Percentiles rank a stretch among this genome's conserved stretches.
Evolutionary conservation across 352 stramenopile species (phyloP).

Genomic region (Phytopythium sindhum): DNA sequence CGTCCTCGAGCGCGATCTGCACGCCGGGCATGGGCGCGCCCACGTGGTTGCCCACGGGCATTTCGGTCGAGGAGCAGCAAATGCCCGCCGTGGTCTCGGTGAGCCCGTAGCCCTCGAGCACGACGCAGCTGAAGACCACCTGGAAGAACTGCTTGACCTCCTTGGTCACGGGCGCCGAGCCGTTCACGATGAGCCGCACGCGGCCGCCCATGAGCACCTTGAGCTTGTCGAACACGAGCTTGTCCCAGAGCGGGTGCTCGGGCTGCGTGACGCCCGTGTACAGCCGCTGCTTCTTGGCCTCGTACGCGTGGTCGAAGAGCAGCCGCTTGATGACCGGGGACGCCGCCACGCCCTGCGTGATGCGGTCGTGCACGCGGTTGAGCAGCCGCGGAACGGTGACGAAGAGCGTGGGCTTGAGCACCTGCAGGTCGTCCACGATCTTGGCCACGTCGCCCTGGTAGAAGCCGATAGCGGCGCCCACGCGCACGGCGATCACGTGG

Average conservation of each 20-base stretch:
- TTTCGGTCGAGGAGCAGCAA: conserved; percentile 55
- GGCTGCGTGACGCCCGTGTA: conserved; percentile 39
- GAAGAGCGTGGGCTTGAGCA: conserved; percentile 91
- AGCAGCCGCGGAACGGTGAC: conserved; percentile 93
- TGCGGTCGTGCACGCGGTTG: conserved; percentile 97
- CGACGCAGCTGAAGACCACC: conserved; percentile 89
- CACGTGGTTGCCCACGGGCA: conserved; percentile 87
- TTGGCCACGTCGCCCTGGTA: conserved; percentile 87
- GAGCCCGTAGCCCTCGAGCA: conserved; percentile 95
- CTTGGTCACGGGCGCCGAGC: conserved; percentile 89
- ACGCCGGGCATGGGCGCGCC: conserved; percentile 81
- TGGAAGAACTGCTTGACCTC: conserved; percentile 97
- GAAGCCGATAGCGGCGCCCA: conserved; percentile 68
- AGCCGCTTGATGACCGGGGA: conserved; percentile 60
- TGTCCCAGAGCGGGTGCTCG: conserved; percentile 88
- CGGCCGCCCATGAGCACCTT: conserved; percentile 89
- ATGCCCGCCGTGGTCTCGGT: conserved; percentile 92
- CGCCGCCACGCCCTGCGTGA: conserved; percentile 68
- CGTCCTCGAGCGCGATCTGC: conserved; percentile 93
- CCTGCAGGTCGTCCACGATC: conserved; percentile 93
- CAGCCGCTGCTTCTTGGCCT: conserved; percentile 50
- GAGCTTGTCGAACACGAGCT: conserved; percentile 95
- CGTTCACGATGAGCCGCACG: conserved; percentile 89
- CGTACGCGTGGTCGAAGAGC: conserved; percentile 65
- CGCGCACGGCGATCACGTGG: conserved; percentile 79